Evolutionary conservation across 257 asterid genomes (phyloP).

Genomic region (Ballota nigra): DNA sequence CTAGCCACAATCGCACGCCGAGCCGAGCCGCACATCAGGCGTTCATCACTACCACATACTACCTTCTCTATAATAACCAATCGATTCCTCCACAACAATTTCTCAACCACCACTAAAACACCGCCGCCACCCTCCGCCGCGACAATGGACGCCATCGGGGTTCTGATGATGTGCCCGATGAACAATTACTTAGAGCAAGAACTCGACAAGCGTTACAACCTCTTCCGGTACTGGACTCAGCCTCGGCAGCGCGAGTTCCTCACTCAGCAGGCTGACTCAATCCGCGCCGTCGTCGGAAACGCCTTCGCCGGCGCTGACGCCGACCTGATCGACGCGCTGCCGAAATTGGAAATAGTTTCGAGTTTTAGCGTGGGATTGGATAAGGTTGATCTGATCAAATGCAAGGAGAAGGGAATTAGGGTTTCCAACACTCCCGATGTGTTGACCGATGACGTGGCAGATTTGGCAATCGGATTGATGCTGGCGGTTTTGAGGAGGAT

Average conservation of each 20-base stretch:
- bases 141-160: constrained; percentile 61
- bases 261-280: constrained; percentile 46
- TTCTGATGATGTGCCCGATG: constrained; percentile 62
- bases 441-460: constrained; percentile 91
- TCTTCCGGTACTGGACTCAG: constrained; percentile 62
- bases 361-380: constrained; percentile 81
- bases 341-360: constrained; percentile 73
- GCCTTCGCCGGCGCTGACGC: constrained; percentile 51
- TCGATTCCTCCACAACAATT: constrained; percentile 12
- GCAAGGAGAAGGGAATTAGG: constrained; percentile 72
- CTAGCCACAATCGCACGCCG: constrained; percentile 3
- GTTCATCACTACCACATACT: not conserved
- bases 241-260: constrained; percentile 47
- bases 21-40: not conserved
- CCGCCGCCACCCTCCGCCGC: not conserved
- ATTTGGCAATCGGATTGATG: constrained; percentile 72
- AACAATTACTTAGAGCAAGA: constrained; percentile 57
- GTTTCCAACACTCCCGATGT: constrained; percentile 89
- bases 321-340: constrained; percentile 61
- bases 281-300: constrained; percentile 72
- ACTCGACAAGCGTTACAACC: constrained; percentile 65
- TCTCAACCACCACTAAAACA: constrained; percentile 16
- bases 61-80: constrained; percentile 17
- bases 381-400: constrained; percentile 67
- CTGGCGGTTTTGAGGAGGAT: constrained; percentile 65